A percentile compares a stretch with the other conserved stretches of the same genome.
These are phyloP conservation scores for Colletotrichum sp. DNA, from an alignment of 2,329 filamentous ascomycete species.

Conservation along the genomic window DNA sequence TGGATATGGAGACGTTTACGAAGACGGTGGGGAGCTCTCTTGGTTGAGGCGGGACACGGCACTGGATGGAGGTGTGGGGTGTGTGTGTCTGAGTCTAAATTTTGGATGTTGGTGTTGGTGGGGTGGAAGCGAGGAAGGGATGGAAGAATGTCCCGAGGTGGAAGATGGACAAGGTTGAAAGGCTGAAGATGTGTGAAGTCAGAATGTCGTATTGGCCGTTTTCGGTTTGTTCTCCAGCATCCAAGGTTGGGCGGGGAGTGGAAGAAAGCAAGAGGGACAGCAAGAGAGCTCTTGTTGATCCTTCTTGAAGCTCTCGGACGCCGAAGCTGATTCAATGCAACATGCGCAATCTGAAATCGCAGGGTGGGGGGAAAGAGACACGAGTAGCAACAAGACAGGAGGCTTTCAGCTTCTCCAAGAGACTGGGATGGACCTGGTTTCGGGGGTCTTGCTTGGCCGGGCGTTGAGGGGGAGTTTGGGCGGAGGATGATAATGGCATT, in stretches of 20 bases:
- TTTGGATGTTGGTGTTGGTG: neutral
- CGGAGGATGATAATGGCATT: conserved; percentile 11
- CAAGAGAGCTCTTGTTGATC: neutral
- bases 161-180: neutral
- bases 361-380: neutral
- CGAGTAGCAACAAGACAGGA: neutral
- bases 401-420: neutral
- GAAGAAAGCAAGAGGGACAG: neutral
- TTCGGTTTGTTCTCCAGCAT: neutral
- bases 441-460: neutral
- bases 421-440: neutral
- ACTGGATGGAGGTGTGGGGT: neutral
- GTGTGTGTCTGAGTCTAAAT: neutral
- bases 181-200: neutral
- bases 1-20: neutral
- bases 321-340: conserved; percentile 1
- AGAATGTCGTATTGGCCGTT: neutral
- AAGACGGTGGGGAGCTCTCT: neutral
- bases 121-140: neutral
- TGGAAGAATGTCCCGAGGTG: neutral
- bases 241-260: neutral
- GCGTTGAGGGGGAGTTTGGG: neutral
- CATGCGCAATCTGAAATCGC: neutral
- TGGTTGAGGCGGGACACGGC: neutral
- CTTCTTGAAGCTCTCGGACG: neutral